phyloP scores from a whole-genome alignment of 2,329 filamentous ascomycete genomes.

The Cytospora paraplurivora region DNA sequence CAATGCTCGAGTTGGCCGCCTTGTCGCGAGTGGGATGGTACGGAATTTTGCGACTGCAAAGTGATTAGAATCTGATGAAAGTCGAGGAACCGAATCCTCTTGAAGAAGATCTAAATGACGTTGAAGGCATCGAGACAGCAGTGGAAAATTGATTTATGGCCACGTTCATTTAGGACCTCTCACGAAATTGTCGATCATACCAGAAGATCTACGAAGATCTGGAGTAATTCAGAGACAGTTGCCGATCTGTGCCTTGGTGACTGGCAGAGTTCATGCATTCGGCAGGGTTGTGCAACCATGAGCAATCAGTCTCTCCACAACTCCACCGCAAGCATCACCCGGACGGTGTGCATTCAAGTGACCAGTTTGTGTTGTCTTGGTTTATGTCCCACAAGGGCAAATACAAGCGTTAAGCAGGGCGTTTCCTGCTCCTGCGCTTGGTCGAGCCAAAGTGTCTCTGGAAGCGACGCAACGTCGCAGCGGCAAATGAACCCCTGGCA shows the following conservation, averaged over 20 bases:
- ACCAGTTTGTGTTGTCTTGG: not conserved
- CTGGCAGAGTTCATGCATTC: not conserved
- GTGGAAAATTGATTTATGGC: conserved; percentile 8
- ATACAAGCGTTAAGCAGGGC: not conserved
- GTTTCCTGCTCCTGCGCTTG: not conserved
- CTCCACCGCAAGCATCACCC: not conserved
- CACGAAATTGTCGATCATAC: not conserved
- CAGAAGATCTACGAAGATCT: conserved; percentile 15
- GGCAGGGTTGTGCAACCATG: not conserved
- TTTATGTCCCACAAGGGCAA: not conserved
- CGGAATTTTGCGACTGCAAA: not conserved
- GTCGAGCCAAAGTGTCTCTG: not conserved
- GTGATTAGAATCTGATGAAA: not conserved
- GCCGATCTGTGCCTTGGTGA: conserved; percentile 8
- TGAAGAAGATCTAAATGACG: not conserved
- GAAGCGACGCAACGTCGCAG: not conserved
- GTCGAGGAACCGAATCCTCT: not conserved
- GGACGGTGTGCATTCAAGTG: not conserved
- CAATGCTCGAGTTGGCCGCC: not conserved
- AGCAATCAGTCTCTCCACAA: not conserved
- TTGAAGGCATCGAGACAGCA: not conserved
- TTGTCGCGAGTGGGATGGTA: not conserved
- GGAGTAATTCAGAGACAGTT: not conserved
- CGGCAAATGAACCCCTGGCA: not conserved
- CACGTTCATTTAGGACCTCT: not conserved